Evolutionary conservation across 2,329 filamentous ascomycete genomes (phyloP).

Genomic region (Ambrosiella xylebori): DNA sequence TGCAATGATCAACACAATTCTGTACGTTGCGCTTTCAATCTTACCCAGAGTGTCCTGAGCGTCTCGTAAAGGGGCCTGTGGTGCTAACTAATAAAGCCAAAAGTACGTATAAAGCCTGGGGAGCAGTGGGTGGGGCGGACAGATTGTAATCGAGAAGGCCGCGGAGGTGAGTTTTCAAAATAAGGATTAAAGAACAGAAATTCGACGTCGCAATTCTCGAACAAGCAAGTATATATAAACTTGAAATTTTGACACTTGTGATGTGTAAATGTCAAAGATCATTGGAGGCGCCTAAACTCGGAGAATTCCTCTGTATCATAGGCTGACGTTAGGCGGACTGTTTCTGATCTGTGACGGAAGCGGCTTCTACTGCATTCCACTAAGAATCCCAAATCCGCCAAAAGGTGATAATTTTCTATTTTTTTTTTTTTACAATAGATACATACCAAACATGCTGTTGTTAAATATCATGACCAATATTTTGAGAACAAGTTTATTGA

Average conservation of each 20-base stretch:
- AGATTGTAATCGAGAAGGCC: background rate
- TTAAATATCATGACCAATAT: too few relatives aligned
- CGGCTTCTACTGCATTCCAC: background rate
- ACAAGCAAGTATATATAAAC: background rate
- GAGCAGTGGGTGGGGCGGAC: background rate
- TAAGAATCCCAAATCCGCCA: background rate
- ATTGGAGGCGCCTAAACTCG: background rate
- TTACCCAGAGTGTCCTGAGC: background rate
- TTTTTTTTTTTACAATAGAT: too few relatives aligned
- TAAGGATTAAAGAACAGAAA: background rate
- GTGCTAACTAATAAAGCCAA: background rate
- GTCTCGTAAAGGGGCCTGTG: background rate
- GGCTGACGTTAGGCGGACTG: too few relatives aligned
- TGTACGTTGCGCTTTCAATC: background rate
- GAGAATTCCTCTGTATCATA: background rate
- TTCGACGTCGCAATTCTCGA: background rate
- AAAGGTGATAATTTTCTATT: background rate
- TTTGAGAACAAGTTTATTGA: too few relatives aligned
- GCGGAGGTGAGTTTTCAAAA: background rate
- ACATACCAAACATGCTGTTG: too few relatives aligned
- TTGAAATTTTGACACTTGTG: background rate
- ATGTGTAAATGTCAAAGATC: background rate
- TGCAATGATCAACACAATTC: background rate
- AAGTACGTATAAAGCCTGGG: background rate
- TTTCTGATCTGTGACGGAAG: background rate